Evolutionary conservation across 805 yeast genomes (phyloP), one percentile per base, ranked within the genome.

Genomic region (Tetrapisispora fleetii): DNA sequence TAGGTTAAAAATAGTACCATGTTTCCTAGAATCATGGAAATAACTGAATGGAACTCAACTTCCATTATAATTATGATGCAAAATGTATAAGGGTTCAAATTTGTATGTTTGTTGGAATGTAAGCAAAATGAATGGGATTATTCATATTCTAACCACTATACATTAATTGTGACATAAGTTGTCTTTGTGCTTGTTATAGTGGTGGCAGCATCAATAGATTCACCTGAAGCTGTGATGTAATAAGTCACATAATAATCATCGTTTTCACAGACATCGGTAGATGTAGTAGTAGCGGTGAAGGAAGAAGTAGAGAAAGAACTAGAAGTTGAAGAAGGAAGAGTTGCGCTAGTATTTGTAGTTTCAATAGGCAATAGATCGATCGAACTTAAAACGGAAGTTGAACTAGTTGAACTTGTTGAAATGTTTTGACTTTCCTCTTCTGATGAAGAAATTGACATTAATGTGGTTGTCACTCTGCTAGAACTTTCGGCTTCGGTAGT

Each of bases 121-220:
- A 38, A 38, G 6, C 14, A 38, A 21, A 13, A 19, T 27, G 16
- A 22, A 11, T 22, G 33, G 10, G 28, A n/a, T 7, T 27, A 11
- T 40, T 40, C 17, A 27, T 7, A 14, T 7, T 18, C 14, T 28
- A 18, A 4, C 3, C 9, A 13, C 43, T 38, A 48, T 22, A 47
- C 27, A 14, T 57, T 48, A 28, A 58, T 40, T 8, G 68, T 64
- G 33, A 53, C 51, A 44, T 55, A 59, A 8, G 55, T 54, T 4
- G 58, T 55, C 39, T 51, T 57, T 9, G 67, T 63, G 41, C 64
- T 62, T 9, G 68, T 64, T 41, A 60, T 52, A 13, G 68, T 64
- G 7, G 67, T 61, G n/a, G 63, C 63, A 16, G 67, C 67, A 58
- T 63, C 67, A 8, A 64, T 58, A 13, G 66, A 55, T 48, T 60